Conservation (phyloP, 106 monocot species). For the Dendrobium officinale region DNA sequence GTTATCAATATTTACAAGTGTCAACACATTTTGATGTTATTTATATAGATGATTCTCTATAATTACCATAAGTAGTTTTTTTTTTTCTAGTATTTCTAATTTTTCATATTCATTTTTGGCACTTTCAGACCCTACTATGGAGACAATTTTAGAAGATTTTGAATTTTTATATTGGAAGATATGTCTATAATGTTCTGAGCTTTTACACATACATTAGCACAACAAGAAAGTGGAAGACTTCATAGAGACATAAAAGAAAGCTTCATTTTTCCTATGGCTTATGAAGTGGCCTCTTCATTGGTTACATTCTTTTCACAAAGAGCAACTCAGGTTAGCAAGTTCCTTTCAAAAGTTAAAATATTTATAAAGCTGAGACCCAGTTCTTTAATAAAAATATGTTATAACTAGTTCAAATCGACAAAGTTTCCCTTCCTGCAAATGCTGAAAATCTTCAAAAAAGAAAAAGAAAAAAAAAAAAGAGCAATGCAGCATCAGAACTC, state of each 20-base stretch:
- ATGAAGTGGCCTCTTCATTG: background rate
- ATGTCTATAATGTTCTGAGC: no score
- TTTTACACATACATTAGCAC: no score
- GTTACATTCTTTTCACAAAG: background rate
- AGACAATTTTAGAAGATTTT: no score
- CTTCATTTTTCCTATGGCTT: background rate
- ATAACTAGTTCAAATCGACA: background rate
- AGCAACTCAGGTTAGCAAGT: background rate
- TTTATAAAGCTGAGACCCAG: background rate
- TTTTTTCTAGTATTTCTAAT: no score
- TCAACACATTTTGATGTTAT: no score
- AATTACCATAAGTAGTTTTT: no score
- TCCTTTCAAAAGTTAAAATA: background rate
- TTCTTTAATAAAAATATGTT: background rate
- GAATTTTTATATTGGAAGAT: no score
- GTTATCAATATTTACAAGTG: no score
- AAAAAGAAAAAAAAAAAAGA: background rate
- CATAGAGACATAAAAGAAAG: background rate
- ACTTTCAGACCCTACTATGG: no score
- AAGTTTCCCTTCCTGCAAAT: background rate
- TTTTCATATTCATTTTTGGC: no score
- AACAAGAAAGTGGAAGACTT: background rate
- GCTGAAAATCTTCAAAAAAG: background rate
- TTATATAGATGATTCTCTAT: no score
- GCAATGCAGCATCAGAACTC: background rate